These are phyloP conservation scores for Pichia membranifaciens DNA, from an alignment of 805 yeast species.

Conservation along the genomic window DNA sequence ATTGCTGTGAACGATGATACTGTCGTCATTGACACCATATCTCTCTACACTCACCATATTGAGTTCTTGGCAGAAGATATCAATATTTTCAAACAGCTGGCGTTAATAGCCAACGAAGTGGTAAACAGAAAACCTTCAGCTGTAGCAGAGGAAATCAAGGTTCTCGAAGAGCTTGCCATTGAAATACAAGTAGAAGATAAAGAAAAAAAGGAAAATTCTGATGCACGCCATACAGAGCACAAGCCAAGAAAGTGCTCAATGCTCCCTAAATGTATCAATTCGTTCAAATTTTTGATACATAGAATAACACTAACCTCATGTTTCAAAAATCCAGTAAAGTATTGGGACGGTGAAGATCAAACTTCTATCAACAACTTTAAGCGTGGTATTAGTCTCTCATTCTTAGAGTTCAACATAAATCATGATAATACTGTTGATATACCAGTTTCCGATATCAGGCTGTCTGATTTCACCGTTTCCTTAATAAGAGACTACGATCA, in stretches of 20 bases:
- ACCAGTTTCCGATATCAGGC: slow-evolving; percentile 11
- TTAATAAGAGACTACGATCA: slow-evolving; percentile 21
- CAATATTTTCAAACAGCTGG: slow-evolving; percentile 14
- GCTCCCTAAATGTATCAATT: slow-evolving; percentile 14
- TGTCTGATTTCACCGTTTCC: slow-evolving; percentile 11
- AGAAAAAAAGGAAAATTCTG: no score
- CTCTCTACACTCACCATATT: slow-evolving; percentile 6
- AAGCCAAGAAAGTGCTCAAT: slow-evolving; percentile 1
- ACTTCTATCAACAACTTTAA: slow-evolving; percentile 23
- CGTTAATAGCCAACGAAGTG: slow-evolving; percentile 4
- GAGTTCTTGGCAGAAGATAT: slow-evolving; percentile 13
- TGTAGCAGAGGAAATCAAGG: not conserved
- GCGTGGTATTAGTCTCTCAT: slow-evolving; percentile 22
- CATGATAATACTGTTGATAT: slow-evolving; percentile 14
- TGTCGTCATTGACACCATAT: slow-evolving; percentile 8
- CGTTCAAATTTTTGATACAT: slow-evolving; percentile 12
- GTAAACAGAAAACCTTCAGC: slow-evolving; percentile 1
- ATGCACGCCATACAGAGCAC: not conserved
- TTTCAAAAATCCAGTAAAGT: slow-evolving; percentile 27
- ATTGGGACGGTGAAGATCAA: slow-evolving; percentile 27
- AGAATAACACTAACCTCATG: slow-evolving; percentile 21
- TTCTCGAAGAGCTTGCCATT: no score
- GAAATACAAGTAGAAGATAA: not conserved
- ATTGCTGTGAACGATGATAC: slow-evolving; percentile 11
- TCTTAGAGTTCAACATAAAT: slow-evolving; percentile 5